These are phyloP conservation scores for Monosporascus sp. DNA, from an alignment of 2,329 filamentous ascomycete species.

Conservation along the genomic window DNA sequence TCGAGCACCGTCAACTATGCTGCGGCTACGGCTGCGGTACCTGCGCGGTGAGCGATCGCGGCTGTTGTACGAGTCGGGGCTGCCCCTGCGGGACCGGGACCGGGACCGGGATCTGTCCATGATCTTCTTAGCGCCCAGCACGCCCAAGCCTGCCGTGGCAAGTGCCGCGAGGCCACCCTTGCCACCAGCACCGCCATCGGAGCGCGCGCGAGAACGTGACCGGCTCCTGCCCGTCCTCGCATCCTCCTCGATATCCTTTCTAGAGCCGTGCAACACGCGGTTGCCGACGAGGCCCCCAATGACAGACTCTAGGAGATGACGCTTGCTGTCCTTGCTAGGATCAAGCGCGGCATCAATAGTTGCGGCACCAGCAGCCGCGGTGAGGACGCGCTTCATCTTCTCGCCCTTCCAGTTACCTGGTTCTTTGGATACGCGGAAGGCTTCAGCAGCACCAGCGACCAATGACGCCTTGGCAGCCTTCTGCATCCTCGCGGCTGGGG, in stretches of 20 bases:
- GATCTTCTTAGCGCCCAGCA: slow-evolving; percentile 58
- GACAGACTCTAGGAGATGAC: slow-evolving; percentile 80
- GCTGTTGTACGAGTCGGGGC: slow-evolving; percentile 42
- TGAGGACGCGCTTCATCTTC: slow-evolving; percentile 87
- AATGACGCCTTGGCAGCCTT: slow-evolving; percentile 90
- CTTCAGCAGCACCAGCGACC: slow-evolving; percentile 84
- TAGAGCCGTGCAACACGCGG: slow-evolving; percentile 76
- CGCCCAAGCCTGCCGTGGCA: slow-evolving; percentile 58
- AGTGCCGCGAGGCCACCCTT: slow-evolving; percentile 55
- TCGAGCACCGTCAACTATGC: slow-evolving; percentile 59
- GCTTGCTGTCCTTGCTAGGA: slow-evolving; percentile 69
- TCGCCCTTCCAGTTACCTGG: slow-evolving; percentile 85
- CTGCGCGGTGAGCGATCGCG: slow-evolving; percentile 36
- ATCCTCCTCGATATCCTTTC: slow-evolving; percentile 60
- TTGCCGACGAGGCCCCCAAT: slow-evolving; percentile 85
- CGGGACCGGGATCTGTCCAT: slow-evolving; percentile 40
- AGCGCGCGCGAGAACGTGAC: slow-evolving; percentile 63
- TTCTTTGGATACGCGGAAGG: slow-evolving; percentile 84
- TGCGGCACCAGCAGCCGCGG: slow-evolving; percentile 79
- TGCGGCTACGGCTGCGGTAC: slow-evolving; percentile 55
- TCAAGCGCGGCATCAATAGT: slow-evolving; percentile 77
- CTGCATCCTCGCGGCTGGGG: slow-evolving; percentile 57
- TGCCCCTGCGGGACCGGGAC: slow-evolving; percentile 52
- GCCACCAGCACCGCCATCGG: slow-evolving; percentile 42
- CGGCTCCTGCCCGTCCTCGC: slow-evolving; percentile 58